Conservation (phyloP, 192 early-diverging fungal species). For the Coemansia sp. region DNA sequence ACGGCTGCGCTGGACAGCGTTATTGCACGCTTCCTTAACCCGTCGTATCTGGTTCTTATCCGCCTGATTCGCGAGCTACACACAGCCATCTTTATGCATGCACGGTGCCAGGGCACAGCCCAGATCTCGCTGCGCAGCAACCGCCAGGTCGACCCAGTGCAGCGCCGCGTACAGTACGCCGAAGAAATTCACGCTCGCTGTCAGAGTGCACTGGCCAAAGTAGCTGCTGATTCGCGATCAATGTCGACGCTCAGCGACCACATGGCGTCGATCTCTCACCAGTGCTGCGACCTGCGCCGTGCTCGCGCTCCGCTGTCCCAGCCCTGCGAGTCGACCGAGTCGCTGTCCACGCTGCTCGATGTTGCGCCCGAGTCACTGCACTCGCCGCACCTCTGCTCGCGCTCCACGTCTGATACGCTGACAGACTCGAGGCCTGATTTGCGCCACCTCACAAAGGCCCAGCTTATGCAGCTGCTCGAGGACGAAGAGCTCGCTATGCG, state of each 20-base stretch:
- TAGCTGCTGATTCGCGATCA: slow-evolving; percentile 9
- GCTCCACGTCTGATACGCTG: slow-evolving; percentile 21
- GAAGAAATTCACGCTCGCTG: slow-evolving; percentile 39
- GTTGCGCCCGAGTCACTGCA: slow-evolving; percentile 1
- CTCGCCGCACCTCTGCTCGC: slow-evolving; percentile 4
- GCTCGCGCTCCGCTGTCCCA: not conserved
- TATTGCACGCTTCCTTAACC: slow-evolving; percentile 27
- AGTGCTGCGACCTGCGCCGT: slow-evolving; percentile 16
- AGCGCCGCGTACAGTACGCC: slow-evolving; percentile 41
- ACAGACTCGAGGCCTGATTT: not conserved
- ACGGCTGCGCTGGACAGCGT: slow-evolving; percentile 20
- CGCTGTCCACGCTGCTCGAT: slow-evolving; percentile 21
- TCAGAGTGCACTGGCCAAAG: slow-evolving; percentile 12
- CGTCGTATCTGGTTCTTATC: slow-evolving; percentile 17
- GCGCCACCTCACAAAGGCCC: slow-evolving; percentile 5
- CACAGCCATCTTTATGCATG: slow-evolving; percentile 27
- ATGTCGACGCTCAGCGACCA: slow-evolving; percentile 18
- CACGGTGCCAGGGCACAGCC: slow-evolving; percentile 40
- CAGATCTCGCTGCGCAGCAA: slow-evolving; percentile 33
- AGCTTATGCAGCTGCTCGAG: slow-evolving; percentile 5
- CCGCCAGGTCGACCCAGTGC: slow-evolving; percentile 40
- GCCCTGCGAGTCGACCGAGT: slow-evolving; percentile 16
- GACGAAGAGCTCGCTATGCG: slow-evolving; percentile 2
- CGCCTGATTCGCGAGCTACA: slow-evolving; percentile 36
- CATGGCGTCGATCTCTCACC: slow-evolving; percentile 30